These are phyloP conservation scores for Phytophthora ohioensis DNA, from an alignment of 352 stramenopile genomes.

Conservation along the genomic window DNA sequence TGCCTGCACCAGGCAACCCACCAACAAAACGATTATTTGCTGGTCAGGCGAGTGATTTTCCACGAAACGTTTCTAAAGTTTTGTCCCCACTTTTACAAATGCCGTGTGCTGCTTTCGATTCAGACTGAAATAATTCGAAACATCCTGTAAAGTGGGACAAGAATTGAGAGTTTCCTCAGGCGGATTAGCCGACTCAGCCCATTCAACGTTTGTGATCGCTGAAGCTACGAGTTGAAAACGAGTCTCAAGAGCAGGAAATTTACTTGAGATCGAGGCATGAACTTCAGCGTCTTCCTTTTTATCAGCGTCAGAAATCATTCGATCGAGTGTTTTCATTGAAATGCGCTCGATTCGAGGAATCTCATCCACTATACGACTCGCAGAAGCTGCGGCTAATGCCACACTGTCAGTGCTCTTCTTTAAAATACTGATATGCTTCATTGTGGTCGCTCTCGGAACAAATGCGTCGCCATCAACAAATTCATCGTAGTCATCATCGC, in stretches of 20 bases:
- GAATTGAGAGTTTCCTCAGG: too few species aligned
- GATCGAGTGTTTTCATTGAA: neutral
- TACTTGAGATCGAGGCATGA: neutral
- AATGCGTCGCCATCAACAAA: too few species aligned
- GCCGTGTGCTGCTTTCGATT: slow-evolving; percentile 6
- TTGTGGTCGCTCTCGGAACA: neutral
- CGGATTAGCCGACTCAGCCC: too few species aligned
- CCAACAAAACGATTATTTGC: slow-evolving; percentile 7
- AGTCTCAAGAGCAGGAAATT: neutral
- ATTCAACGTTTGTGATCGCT: too few species aligned
- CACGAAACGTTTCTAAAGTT: neutral
- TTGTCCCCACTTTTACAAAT: neutral
- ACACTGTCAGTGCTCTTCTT: neutral
- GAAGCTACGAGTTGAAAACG: neutral
- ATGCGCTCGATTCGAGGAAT: neutral
- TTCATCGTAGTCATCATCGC: too few species aligned
- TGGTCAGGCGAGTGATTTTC: neutral
- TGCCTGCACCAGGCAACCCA: slow-evolving; percentile 5
- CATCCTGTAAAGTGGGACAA: too few species aligned
- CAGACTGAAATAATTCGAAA: neutral
- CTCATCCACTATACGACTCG: too few species aligned
- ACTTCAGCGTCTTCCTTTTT: neutral
- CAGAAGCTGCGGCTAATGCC: neutral
- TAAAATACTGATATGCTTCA: neutral
- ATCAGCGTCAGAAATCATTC: neutral